Evolutionary conservation across 2,329 filamentous ascomycete genomes (phyloP).

Genomic region (Pyrenophora graminea): DNA sequence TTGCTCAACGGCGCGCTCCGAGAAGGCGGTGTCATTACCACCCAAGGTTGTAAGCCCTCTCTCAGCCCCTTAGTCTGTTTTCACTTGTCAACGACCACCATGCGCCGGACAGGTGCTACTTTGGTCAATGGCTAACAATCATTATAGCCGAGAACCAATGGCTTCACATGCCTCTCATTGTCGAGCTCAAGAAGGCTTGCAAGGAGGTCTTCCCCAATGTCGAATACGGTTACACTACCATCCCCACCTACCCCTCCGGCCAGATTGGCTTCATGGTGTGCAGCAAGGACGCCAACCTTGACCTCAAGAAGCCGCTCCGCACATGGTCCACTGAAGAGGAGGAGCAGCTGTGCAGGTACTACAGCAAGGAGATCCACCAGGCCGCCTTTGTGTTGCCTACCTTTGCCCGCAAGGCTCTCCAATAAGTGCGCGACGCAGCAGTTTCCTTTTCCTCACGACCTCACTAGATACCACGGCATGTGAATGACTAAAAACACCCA

Average conservation of each 20-base stretch:
- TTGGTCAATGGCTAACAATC: slow-evolving; percentile 30
- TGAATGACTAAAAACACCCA: slow-evolving; percentile 32
- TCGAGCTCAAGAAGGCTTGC: slow-evolving; percentile 94
- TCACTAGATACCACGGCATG: slow-evolving; percentile 42
- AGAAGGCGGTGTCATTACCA: slow-evolving; percentile 97
- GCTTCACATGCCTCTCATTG: slow-evolving; percentile 94
- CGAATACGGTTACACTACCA: slow-evolving; percentile 99
- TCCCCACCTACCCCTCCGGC: slow-evolving; percentile 97
- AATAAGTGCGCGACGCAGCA: slow-evolving; percentile 32
- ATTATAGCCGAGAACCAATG: slow-evolving; percentile 93
- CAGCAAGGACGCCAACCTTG: slow-evolving; percentile 85
- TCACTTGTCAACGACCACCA: slow-evolving; percentile 18
- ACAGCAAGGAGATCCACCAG: slow-evolving; percentile 95
- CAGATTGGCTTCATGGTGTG: slow-evolving; percentile 99
- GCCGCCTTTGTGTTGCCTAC: slow-evolving; percentile 91
- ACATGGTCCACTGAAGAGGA: slow-evolving; percentile 85
- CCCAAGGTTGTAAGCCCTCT: slow-evolving; percentile 98
- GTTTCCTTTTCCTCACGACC: slow-evolving; percentile 22
- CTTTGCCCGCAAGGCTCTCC: slow-evolving; percentile 79
- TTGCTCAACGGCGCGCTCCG: slow-evolving; percentile 86
- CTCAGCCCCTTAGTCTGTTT: slow-evolving; percentile 40
- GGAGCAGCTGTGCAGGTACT: slow-evolving; percentile 91
- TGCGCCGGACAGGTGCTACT: slow-evolving; percentile 22
- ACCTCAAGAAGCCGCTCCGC: slow-evolving; percentile 85
- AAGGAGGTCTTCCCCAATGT: slow-evolving; percentile 95